phyloP scores from a whole-genome alignment of 2,329 filamentous ascomycete genomes.

The Hypomyces rosellus region DNA sequence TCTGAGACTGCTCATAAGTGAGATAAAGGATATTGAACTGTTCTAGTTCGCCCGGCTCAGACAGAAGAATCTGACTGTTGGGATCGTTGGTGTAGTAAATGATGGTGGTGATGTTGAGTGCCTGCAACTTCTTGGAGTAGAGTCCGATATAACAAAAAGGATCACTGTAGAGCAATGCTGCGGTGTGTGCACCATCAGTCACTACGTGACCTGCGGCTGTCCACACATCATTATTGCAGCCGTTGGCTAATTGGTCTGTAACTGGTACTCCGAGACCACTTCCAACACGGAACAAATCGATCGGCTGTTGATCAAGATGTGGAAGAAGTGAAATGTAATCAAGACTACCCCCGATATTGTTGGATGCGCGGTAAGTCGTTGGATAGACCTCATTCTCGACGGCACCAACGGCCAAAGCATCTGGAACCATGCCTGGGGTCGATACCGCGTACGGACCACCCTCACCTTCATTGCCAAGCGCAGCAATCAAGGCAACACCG shows the following conservation, averaged over 20 bases:
- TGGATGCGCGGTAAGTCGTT: not conserved
- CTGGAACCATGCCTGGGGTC: not conserved
- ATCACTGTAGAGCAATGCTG: too few species aligned
- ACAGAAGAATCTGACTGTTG: not conserved
- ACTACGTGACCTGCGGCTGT: too few species aligned
- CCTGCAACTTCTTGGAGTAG: not conserved
- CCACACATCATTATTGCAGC: too few species aligned
- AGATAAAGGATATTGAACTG: not conserved
- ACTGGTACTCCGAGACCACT: too few species aligned
- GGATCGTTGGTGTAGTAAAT: conserved; percentile 1
- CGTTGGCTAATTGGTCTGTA: too few species aligned
- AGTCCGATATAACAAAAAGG: too few species aligned
- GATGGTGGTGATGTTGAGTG: not conserved
- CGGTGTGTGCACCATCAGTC: too few species aligned
- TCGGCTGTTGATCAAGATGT: too few species aligned
- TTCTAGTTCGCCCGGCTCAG: not conserved
- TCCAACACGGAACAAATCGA: too few species aligned
- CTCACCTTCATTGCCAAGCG: conserved; percentile 31
- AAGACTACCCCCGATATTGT: not conserved
- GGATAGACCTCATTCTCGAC: conserved; percentile 4
- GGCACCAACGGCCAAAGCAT: not conserved
- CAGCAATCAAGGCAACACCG: conserved; percentile 2
- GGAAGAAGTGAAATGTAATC: too few species aligned
- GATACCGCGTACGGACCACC: not conserved
- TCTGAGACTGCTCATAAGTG: too few species aligned